These are phyloP conservation scores for Metarhizium album DNA, from an alignment of 2,329 filamentous ascomycete genomes.

Conservation along the genomic window DNA sequence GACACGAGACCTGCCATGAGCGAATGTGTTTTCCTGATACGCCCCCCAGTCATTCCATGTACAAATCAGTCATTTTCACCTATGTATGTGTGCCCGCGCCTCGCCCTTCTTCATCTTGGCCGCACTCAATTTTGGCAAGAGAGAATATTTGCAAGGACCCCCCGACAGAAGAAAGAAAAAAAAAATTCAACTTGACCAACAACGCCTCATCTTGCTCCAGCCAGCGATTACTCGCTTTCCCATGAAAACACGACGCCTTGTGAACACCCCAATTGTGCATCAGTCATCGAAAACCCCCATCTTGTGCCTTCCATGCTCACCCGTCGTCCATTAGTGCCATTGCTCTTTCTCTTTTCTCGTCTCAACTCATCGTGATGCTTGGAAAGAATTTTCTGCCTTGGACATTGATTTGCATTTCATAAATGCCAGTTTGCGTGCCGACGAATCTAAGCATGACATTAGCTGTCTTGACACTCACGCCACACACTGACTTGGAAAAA, in stretches of 20 bases:
- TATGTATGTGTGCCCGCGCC: not conserved
- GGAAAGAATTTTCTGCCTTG: constrained; percentile 49
- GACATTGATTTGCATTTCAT: constrained; percentile 59
- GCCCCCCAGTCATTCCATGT: constrained; percentile 5
- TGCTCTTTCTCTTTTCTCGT: not conserved
- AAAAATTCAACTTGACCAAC: constrained; percentile 1
- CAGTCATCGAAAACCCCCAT: not conserved
- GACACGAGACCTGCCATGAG: not conserved
- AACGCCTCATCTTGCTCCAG: constrained; percentile 3
- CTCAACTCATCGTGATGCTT: constrained; percentile 41
- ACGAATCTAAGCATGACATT: constrained; percentile 33
- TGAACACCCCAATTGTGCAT: not conserved
- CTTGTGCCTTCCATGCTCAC: not conserved
- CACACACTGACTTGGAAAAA: not conserved
- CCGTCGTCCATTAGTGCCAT: not conserved
- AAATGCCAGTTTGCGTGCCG: constrained; percentile 62
- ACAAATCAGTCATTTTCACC: not conserved
- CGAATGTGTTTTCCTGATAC: constrained; percentile 2
- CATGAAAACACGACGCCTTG: not conserved
- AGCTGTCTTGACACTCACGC: constrained; percentile 6
- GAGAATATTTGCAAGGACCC: not conserved
- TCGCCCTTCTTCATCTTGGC: not conserved
- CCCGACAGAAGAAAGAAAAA: not conserved
- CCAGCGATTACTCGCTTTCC: not conserved
- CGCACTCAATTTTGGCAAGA: not conserved